These are phyloP conservation scores for Hericium erinaceus DNA, from an alignment of 768 basidiomycete species.

Conservation along the genomic window DNA sequence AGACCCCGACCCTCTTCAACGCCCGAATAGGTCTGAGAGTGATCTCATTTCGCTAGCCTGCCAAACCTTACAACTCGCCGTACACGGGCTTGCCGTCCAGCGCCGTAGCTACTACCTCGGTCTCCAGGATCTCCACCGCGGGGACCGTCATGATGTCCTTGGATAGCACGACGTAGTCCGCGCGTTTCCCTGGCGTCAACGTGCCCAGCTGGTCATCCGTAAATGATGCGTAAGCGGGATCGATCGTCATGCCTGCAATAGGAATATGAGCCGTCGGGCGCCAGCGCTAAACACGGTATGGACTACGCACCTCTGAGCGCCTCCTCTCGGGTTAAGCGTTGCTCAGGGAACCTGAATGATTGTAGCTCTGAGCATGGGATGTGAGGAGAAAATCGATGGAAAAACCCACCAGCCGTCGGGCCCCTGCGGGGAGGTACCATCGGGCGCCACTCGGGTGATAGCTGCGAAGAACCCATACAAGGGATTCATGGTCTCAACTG, in stretches of 20 bases:
- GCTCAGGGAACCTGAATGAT: slow-evolving; percentile 64
- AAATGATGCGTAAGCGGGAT: slow-evolving; percentile 84
- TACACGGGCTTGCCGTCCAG: slow-evolving; percentile 60
- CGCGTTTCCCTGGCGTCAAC: slow-evolving; percentile 66
- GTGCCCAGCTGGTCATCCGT: slow-evolving; percentile 68
- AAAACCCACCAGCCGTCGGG: slow-evolving; percentile 64
- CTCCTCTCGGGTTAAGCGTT: slow-evolving; percentile 66
- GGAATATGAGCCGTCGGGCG: neutral
- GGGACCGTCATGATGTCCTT: slow-evolving; percentile 72
- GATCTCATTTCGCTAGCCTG: neutral
- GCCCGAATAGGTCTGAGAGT: slow-evolving; percentile 1
- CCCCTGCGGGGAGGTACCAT: slow-evolving; percentile 76
- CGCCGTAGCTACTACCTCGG: slow-evolving; percentile 64
- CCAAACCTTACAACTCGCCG: slow-evolving; percentile 26
- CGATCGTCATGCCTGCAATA: slow-evolving; percentile 69
- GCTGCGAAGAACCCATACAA: slow-evolving; percentile 85
- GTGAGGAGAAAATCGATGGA: neutral
- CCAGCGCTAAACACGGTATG: neutral
- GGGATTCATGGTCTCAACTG: slow-evolving; percentile 83
- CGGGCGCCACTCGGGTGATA: slow-evolving; percentile 58
- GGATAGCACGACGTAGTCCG: slow-evolving; percentile 80
- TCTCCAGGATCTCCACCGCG: slow-evolving; percentile 47
- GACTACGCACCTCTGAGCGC: slow-evolving; percentile 54
- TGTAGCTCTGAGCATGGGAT: neutral
- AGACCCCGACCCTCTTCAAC: slow-evolving; percentile 2